A percentile compares a stretch with the other conserved stretches of the same genome.
Evolutionary conservation across 768 basidiomycete genomes (phyloP).

Genomic region (Exsudoporus frostii): DNA sequence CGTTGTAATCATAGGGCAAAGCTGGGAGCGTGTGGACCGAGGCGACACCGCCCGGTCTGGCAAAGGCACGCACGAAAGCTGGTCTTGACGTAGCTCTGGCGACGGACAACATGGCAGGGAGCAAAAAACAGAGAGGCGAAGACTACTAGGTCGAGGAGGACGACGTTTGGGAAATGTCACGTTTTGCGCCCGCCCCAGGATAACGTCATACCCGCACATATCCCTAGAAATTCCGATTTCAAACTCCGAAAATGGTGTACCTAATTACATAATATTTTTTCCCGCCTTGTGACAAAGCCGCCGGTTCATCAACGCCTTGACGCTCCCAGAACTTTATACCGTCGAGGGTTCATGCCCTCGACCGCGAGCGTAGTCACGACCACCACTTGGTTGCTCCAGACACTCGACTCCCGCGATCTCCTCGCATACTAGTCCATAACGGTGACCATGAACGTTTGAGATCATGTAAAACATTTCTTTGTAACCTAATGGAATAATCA

Average conservation of each 20-base stretch:
- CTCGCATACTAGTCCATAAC: neutral
- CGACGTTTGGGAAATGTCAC: neutral
- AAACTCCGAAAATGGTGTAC: neutral
- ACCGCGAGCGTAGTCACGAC: too few relatives aligned
- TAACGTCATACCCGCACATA: conserved; percentile 12
- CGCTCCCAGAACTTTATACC: conserved; percentile 13
- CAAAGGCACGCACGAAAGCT: conserved; percentile 44
- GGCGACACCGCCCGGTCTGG: conserved; percentile 39
- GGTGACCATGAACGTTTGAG: neutral
- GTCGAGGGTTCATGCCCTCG: conserved; percentile 20
- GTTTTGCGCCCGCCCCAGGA: neutral
- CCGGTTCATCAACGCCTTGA: too few relatives aligned
- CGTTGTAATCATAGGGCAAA: conserved; percentile 79
- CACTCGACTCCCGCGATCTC: neutral
- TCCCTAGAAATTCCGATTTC: neutral
- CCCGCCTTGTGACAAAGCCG: neutral
- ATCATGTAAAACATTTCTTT: conserved; percentile 3
- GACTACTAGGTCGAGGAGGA: too few relatives aligned
- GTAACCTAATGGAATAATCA: conserved; percentile 9
- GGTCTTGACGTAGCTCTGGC: conserved; percentile 44
- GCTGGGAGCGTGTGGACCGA: conserved; percentile 71
- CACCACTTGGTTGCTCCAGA: neutral
- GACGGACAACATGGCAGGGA: conserved; percentile 44
- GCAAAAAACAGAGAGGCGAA: neutral
- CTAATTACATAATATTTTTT: conserved; percentile 2